These are phyloP conservation scores for Vicia faba DNA, from an alignment of 306 rosid genomes.

Conservation along the genomic window DNA sequence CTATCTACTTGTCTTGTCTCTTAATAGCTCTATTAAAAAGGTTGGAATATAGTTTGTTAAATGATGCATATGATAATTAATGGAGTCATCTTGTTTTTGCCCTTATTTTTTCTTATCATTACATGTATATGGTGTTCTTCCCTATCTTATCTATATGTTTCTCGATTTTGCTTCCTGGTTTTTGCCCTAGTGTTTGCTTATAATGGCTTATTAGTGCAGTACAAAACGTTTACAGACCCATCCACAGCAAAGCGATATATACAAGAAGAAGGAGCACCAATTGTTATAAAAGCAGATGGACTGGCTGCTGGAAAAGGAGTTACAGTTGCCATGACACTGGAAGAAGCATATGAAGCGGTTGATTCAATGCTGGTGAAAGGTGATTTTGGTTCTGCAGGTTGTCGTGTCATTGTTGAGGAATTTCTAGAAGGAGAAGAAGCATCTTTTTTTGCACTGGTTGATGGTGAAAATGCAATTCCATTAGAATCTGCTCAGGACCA, in stretches of 20 bases:
- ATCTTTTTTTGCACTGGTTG: constrained; percentile 88
- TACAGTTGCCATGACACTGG: constrained; percentile 72
- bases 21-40: constrained; percentile 10
- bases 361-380: constrained; percentile 91
- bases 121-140: constrained; percentile 1
- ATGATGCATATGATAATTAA: constrained; percentile 24
- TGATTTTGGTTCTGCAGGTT: constrained; percentile 87
- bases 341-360: constrained; percentile 89
- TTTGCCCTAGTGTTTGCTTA: constrained; percentile 16
- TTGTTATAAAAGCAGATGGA: constrained; percentile 93
- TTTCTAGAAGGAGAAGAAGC: constrained; percentile 96
- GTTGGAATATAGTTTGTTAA: constrained; percentile 9
- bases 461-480: constrained; percentile 95
- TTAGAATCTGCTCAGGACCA: constrained; percentile 98
- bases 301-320: constrained; percentile 99
- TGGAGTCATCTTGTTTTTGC: constrained; percentile 7
- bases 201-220: constrained; percentile 59
- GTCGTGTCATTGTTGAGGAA: constrained; percentile 80
- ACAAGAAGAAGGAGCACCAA: constrained; percentile 81
- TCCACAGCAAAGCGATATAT: constrained; percentile 81
- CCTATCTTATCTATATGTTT: constrained; percentile 19
- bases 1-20: constrained; percentile 20
- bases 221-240: constrained; percentile 75
- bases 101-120: constrained; percentile 19
- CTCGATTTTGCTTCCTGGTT: constrained; percentile 16